Conservation (phyloP, 1,284 basidiomycete genomes). For the Moesziomyces sp. region DNA sequence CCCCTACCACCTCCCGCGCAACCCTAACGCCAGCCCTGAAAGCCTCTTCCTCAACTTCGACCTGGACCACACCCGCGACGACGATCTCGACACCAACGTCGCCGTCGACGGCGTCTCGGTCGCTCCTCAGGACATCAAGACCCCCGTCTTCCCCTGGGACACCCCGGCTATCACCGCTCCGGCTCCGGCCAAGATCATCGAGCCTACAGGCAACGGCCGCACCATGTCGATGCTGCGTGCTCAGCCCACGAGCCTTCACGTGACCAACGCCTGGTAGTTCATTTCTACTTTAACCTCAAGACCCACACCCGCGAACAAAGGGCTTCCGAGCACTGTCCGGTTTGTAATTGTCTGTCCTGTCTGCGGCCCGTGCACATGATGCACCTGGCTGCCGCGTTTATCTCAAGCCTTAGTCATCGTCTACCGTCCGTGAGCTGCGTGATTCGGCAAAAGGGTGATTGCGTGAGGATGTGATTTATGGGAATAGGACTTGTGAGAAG, state of each 20-base stretch:
- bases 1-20: slow-evolving; percentile 28
- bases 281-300: not conserved
- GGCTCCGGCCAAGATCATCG: slow-evolving; percentile 11
- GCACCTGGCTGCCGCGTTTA: too few relatives aligned
- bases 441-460: too few relatives aligned
- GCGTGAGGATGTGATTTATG: too few relatives aligned
- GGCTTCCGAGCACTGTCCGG: not conserved
- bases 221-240: slow-evolving; percentile 6
- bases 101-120: slow-evolving; percentile 15
- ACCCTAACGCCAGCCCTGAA: slow-evolving; percentile 28
- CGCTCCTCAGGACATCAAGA: not conserved
- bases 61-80: slow-evolving; percentile 1
- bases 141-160: slow-evolving; percentile 29
- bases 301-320: not conserved
- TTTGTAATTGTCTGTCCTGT: slow-evolving; percentile 1
- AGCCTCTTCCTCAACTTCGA: slow-evolving; percentile 30
- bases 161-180: slow-evolving; percentile 28
- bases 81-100: slow-evolving; percentile 16
- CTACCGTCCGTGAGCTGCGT: too few relatives aligned
- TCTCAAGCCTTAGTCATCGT: too few relatives aligned
- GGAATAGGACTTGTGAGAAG: too few relatives aligned
- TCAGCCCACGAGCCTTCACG: slow-evolving; percentile 3
- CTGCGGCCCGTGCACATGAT: too few relatives aligned
- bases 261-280: slow-evolving; percentile 10
- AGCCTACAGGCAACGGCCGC: not conserved